A percentile compares a stretch with the other conserved stretches of the same genome.
phyloP scores from a whole-genome alignment of 352 stramenopile genomes.

The Phytophthora ramorum region DNA sequence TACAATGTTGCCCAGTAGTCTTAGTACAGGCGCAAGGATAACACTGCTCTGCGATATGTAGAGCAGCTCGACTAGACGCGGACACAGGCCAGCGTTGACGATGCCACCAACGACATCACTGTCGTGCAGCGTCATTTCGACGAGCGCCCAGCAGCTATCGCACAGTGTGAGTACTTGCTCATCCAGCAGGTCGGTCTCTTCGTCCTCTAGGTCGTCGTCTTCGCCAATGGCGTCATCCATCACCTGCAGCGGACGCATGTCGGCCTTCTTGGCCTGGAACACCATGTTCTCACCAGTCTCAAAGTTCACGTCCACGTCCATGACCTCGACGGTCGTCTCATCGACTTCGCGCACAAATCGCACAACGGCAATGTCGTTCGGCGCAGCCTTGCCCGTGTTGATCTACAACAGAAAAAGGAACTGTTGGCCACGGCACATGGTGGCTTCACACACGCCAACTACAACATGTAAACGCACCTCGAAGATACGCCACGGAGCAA shows the following conservation, averaged over 20 bases:
- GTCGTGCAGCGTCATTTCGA: constrained; percentile 86
- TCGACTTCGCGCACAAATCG: constrained; percentile 81
- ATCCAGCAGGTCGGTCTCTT: constrained; percentile 75
- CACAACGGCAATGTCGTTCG: constrained; percentile 88
- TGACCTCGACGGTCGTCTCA: constrained; percentile 78
- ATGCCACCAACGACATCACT: constrained; percentile 65
- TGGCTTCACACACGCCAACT: constrained; percentile 10
- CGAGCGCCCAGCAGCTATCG: constrained; percentile 85
- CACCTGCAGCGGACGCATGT: constrained; percentile 77
- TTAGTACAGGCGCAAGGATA: constrained; percentile 80
- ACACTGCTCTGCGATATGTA: constrained; percentile 87
- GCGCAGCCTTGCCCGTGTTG: constrained; percentile 75
- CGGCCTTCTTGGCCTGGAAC: constrained; percentile 68
- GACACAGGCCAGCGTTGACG: constrained; percentile 67
- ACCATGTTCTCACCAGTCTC: constrained; percentile 87
- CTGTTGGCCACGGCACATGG: constrained; percentile 15
- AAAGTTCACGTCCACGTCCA: constrained; percentile 90
- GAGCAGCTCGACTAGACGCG: constrained; percentile 80
- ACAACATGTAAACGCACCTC: constrained; percentile 51
- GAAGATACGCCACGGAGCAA: constrained; percentile 87
- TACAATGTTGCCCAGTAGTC: constrained; percentile 85
- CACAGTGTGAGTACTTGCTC: constrained; percentile 89
- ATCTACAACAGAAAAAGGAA: constrained; percentile 45
- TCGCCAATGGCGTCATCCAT: constrained; percentile 84
- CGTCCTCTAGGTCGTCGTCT: constrained; percentile 77